A percentile compares a stretch with the other conserved stretches of the same genome.
These are phyloP conservation scores for Cyberlindnera bimundalis DNA, from an alignment of 805 yeast genomes.

Conservation along the genomic window DNA sequence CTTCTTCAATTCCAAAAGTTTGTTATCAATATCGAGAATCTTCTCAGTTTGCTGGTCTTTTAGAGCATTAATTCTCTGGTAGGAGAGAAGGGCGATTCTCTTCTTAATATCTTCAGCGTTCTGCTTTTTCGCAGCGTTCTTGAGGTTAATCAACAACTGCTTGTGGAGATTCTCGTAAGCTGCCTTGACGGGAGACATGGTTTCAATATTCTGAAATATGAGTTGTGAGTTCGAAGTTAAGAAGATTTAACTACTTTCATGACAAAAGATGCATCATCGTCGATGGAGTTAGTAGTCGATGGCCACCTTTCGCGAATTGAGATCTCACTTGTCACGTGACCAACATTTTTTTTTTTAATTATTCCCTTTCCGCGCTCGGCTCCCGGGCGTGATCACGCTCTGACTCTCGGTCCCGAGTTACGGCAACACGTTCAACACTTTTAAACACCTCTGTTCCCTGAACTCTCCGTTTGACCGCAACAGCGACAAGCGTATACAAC, in stretches of 20 bases:
- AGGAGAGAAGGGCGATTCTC: conserved; percentile 24
- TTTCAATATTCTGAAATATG: too few species aligned
- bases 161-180: conserved; percentile 22
- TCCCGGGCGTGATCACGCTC: conserved; percentile 10
- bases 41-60: conserved; percentile 21
- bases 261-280: too few species aligned
- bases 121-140: conserved; percentile 25
- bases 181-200: conserved; percentile 10
- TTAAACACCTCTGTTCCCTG: not conserved
- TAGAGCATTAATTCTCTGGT: conserved; percentile 27
- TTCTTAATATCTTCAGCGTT: conserved; percentile 25
- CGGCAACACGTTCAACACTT: not conserved
- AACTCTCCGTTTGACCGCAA: conserved; percentile 4
- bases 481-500: not conserved
- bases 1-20: conserved; percentile 18
- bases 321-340: not conserved
- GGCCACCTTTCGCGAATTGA: not conserved
- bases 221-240: too few species aligned
- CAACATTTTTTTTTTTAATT: not conserved
- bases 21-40: conserved; percentile 20
- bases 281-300: too few species aligned
- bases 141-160: conserved; percentile 24
- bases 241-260: too few species aligned
- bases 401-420: conserved; percentile 14
- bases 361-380: conserved; percentile 9